phyloP scores from a whole-genome alignment of 2,329 filamentous ascomycete genomes.

The Decorospora gaudefroyi region DNA sequence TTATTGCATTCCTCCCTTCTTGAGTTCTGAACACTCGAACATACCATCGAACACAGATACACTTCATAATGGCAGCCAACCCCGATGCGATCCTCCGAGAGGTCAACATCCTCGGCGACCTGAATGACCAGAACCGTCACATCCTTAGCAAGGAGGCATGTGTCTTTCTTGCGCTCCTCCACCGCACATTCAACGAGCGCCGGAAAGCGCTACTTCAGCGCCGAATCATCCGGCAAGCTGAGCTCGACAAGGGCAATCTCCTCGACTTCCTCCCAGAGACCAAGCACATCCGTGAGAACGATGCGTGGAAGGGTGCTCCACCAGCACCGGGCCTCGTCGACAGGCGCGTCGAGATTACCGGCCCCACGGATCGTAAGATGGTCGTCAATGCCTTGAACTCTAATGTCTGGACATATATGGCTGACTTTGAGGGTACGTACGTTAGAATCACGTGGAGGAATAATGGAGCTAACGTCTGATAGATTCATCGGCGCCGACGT shows the following conservation, averaged over 20 bases:
- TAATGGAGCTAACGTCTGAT: constrained; percentile 16
- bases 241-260: constrained; percentile 85
- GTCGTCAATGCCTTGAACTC: constrained; percentile 96
- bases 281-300: constrained; percentile 89
- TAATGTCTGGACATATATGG: constrained; percentile 99
- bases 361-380: constrained; percentile 98
- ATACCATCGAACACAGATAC: constrained; percentile 11
- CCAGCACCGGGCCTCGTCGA: constrained; percentile 92
- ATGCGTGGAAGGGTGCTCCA: constrained; percentile 88
- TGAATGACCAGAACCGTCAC: constrained; percentile 80
- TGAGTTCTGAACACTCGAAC: constrained; percentile 12
- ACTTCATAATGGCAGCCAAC: constrained; percentile 52
- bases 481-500: constrained; percentile 95
- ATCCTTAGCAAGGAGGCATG: constrained; percentile 89
- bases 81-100: constrained; percentile 78
- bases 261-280: constrained; percentile 97
- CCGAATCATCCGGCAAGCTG: constrained; percentile 82
- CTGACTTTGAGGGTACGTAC: constrained; percentile 87
- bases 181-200: constrained; percentile 89
- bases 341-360: constrained; percentile 94
- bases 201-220: constrained; percentile 88
- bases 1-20: constrained; percentile 30
- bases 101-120: constrained; percentile 79
- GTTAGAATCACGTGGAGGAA: not conserved
- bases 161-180: constrained; percentile 89